A percentile compares a stretch with the other conserved stretches of the same genome.
Evolutionary conservation across 441 rosid species (phyloP).

Genomic region (Viola pubescens): DNA sequence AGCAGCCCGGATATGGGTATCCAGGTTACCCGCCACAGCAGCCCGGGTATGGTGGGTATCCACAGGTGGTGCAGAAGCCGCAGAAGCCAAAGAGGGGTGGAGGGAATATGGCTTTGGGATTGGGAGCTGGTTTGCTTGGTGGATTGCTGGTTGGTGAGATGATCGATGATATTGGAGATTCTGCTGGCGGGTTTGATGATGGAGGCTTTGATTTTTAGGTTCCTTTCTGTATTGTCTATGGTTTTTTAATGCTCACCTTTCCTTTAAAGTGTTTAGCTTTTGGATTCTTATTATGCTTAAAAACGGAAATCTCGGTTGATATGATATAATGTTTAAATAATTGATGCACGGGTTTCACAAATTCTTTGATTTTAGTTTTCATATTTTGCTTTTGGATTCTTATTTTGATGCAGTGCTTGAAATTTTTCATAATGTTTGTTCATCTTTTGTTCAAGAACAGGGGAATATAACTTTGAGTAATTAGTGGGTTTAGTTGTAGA

Average conservation of each 20-base stretch:
- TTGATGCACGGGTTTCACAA: no score
- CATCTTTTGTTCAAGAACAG: no score
- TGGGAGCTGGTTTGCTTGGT: conserved; percentile 60
- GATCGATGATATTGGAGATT: conserved; percentile 33
- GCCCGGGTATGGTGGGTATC: conserved; percentile 27
- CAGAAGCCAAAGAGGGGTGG: conserved; percentile 32
- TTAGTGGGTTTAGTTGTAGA: no score
- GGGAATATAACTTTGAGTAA: no score
- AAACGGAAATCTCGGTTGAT: no score
- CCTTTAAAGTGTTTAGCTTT: not conserved
- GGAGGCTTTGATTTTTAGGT: conserved; percentile 30
- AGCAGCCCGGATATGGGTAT: conserved; percentile 13
- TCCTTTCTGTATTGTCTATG: not conserved
- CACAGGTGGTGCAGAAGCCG: conserved; percentile 26
- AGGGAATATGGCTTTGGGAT: conserved; percentile 38
- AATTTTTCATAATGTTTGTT: no score
- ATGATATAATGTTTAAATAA: no score
- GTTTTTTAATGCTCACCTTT: not conserved
- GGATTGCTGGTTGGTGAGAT: conserved; percentile 57
- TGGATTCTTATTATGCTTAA: no score
- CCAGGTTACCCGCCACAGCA: conserved; percentile 14
- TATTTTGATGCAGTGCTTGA: no score
- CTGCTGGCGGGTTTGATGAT: conserved; percentile 19
- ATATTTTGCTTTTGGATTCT: no score
- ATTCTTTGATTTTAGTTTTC: no score